Percentiles rank a stretch among this genome's conserved stretches.
Evolutionary conservation across 495 filamentous ascomycete species (phyloP).

Genomic region (Jackrogersella multiformis): DNA sequence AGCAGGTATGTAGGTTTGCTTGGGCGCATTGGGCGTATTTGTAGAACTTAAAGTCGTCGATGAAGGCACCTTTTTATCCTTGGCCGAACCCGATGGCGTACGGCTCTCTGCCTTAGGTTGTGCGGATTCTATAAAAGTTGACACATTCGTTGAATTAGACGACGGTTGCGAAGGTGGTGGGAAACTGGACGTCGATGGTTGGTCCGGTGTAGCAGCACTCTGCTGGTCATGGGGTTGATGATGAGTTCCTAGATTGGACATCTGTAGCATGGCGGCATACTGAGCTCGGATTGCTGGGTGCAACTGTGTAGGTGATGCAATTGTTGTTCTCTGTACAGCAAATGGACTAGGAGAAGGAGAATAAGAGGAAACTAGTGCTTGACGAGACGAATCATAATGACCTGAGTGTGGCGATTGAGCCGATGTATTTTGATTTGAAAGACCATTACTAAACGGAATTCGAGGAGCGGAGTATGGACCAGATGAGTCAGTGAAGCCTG

Average conservation of each 20-base stretch:
- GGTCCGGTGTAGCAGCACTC: conserved; percentile 5
- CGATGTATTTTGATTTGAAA: neutral
- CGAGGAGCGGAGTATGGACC: conserved; percentile 1
- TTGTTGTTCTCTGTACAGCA: conserved; percentile 6
- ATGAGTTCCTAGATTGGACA: conserved; percentile 37
- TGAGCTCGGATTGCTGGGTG: conserved; percentile 60
- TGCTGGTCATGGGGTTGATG: conserved; percentile 23
- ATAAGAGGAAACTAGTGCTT: conserved; percentile 11
- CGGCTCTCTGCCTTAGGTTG: neutral
- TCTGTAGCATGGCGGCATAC: conserved; percentile 49
- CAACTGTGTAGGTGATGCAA: conserved; percentile 32
- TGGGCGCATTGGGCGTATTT: conserved; percentile 6
- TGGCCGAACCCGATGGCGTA: neutral
- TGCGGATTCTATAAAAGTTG: conserved; percentile 4
- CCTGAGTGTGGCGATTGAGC: neutral
- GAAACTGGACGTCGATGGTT: conserved; percentile 4
- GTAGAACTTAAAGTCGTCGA: conserved; percentile 11
- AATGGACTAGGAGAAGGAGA: conserved; percentile 17
- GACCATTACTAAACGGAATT: conserved; percentile 33
- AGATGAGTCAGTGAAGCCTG: conserved; percentile 24
- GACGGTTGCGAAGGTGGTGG: neutral
- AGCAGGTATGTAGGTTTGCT: conserved; percentile 41
- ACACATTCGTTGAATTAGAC: conserved; percentile 1
- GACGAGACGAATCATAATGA: conserved; percentile 15
- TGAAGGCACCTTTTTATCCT: conserved; percentile 13